phyloP scores from a whole-genome alignment of 2,329 filamentous ascomycete genomes.

The Plenodomus biglobosus region DNA sequence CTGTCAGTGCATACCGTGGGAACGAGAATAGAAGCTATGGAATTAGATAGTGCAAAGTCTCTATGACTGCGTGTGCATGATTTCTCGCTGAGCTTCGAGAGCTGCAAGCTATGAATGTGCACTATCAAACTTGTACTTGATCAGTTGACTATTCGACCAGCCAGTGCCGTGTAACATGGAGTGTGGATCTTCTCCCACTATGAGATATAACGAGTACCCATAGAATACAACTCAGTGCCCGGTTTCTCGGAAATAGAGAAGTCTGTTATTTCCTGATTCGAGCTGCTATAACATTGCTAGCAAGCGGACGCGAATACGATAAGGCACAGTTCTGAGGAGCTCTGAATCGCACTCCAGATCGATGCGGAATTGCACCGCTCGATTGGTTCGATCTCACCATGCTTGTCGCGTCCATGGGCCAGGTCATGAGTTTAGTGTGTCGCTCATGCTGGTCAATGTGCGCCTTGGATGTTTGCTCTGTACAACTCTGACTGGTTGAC shows the following conservation, averaged over 20 bases:
- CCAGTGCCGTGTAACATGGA: too few species aligned
- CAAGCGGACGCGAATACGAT: not conserved
- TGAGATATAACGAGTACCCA: too few species aligned
- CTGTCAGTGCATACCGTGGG: not conserved
- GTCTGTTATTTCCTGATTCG: too few species aligned
- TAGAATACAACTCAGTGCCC: too few species aligned
- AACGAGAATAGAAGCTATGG: not conserved
- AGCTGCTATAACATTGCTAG: too few species aligned
- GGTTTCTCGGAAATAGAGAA: too few species aligned
- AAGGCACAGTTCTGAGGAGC: not conserved
- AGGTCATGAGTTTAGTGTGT: not conserved
- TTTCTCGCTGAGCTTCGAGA: not conserved
- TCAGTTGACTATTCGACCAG: too few species aligned
- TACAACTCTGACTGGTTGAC: not conserved
- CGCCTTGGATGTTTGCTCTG: not conserved
- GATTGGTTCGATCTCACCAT: not conserved
- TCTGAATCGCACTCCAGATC: not conserved
- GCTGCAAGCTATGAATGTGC: not conserved
- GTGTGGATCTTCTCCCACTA: too few species aligned
- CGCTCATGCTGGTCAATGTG: not conserved
- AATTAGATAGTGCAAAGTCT: not conserved
- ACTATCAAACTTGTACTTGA: not conserved
- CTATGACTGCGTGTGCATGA: not conserved
- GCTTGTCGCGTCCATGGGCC: not conserved
- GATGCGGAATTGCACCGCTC: not conserved